Evolutionary conservation across 2,329 filamentous ascomycete genomes (phyloP).

Genomic region (Diaporthe velutina): DNA sequence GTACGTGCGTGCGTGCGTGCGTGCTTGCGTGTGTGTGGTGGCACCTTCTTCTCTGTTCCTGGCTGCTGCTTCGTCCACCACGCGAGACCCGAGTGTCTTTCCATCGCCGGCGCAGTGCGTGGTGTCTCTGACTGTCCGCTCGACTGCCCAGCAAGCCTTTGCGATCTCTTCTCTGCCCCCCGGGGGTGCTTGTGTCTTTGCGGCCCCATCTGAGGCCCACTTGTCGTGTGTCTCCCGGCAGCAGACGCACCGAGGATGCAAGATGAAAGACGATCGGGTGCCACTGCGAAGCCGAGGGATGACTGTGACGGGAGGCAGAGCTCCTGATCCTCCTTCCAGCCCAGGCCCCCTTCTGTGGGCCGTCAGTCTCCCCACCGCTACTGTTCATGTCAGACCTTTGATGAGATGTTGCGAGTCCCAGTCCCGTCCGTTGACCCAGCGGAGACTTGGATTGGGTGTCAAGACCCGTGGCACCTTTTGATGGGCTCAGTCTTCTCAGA

Average conservation of each 20-base stretch:
- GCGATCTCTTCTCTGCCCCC: neutral
- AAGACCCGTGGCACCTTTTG: constrained; percentile 35
- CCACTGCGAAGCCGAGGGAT: constrained; percentile 28
- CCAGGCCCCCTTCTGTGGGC: neutral
- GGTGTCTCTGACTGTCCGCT: neutral
- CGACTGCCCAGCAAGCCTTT: neutral
- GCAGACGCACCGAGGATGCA: constrained; percentile 34
- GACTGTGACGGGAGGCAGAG: neutral
- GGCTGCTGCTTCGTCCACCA: neutral
- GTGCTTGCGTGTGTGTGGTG: neutral
- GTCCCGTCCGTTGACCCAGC: neutral
- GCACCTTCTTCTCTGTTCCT: neutral
- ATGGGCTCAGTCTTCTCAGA: constrained; percentile 14
- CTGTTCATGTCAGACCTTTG: constrained; percentile 8
- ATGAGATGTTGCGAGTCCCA: constrained; percentile 13
- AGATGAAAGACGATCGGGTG: constrained; percentile 38
- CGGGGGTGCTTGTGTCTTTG: neutral
- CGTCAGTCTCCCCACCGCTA: constrained; percentile 1
- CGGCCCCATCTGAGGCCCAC: neutral
- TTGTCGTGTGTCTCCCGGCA: constrained; percentile 23
- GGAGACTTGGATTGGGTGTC: neutral
- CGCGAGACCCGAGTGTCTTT: neutral
- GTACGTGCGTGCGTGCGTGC: neutral
- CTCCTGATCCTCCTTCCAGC: neutral
- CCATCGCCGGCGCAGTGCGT: neutral